These are phyloP conservation scores for Trametes elegans DNA, from an alignment of 768 basidiomycete genomes.

Conservation along the genomic window DNA sequence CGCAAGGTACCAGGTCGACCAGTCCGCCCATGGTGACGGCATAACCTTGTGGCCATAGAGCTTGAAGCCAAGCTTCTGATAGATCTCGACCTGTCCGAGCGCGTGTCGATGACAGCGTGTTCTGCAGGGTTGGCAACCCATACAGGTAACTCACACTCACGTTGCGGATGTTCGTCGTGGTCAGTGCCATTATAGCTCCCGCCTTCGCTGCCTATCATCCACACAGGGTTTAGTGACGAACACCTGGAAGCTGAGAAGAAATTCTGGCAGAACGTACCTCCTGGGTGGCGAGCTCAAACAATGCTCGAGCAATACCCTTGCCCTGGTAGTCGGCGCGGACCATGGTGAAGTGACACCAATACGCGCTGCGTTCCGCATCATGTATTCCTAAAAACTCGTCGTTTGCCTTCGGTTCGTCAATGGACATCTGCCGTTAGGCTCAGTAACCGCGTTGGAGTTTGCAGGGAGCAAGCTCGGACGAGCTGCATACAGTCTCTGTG, in stretches of 20 bases:
- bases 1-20: too few species aligned
- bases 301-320: conserved; percentile 10
- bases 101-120: too few species aligned
- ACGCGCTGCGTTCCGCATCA: conserved; percentile 11
- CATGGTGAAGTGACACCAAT: conserved; percentile 20
- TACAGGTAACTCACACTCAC: too few species aligned
- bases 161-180: conserved; percentile 13
- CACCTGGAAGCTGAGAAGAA: neutral
- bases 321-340: conserved; percentile 18
- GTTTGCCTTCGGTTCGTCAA: conserved; percentile 9
- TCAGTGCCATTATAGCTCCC: conserved; percentile 4
- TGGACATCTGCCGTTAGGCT: neutral
- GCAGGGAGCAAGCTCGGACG: neutral
- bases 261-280: conserved; percentile 5
- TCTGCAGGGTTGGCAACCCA: too few species aligned
- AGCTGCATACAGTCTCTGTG: conserved; percentile 8
- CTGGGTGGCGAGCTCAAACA: conserved; percentile 14
- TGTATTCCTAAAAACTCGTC: conserved; percentile 1
- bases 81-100: too few species aligned
- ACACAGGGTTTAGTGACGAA: too few species aligned
- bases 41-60: too few species aligned
- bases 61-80: too few species aligned
- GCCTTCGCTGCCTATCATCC: conserved; percentile 17
- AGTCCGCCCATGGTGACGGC: too few species aligned
- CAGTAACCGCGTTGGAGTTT: neutral